phyloP scores from a whole-genome alignment of 2,329 filamentous ascomycete genomes.

The Beauveria caledonica region DNA sequence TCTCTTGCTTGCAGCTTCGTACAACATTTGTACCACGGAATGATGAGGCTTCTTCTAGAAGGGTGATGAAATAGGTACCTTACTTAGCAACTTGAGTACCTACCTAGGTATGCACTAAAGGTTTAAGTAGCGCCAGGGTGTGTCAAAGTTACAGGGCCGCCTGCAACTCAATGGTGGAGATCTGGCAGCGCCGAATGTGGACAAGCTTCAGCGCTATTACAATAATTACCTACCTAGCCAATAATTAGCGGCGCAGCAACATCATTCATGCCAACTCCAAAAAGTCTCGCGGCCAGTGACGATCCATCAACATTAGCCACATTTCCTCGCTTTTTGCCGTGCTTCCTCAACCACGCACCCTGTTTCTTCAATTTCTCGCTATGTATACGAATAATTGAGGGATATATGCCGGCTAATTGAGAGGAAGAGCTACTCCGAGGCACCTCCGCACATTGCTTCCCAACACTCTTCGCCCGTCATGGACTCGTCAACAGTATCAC shows the following conservation, averaged over 20 bases:
- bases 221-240: no score
- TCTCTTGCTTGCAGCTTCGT: background rate
- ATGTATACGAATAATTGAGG: conserved; percentile 8
- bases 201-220: background rate
- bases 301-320: background rate
- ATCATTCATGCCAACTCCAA: background rate
- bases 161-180: background rate
- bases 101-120: no score
- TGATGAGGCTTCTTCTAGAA: background rate
- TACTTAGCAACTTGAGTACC: no score
- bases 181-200: conserved; percentile 3
- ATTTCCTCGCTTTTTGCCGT: background rate
- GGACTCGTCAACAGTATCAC: conserved; percentile 7
- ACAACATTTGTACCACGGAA: background rate
- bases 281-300: conserved; percentile 7
- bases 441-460: background rate
- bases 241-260: background rate
- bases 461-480: background rate
- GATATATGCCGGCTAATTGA: background rate
- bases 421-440: background rate
- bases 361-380: background rate
- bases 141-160: background rate
- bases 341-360: background rate
- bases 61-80: background rate
- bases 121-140: background rate